Evolutionary conservation across 345 rosid genomes (phyloP), one percentile per base, ranked within the genome.

Genomic region (Bruguiera parviflora): DNA sequence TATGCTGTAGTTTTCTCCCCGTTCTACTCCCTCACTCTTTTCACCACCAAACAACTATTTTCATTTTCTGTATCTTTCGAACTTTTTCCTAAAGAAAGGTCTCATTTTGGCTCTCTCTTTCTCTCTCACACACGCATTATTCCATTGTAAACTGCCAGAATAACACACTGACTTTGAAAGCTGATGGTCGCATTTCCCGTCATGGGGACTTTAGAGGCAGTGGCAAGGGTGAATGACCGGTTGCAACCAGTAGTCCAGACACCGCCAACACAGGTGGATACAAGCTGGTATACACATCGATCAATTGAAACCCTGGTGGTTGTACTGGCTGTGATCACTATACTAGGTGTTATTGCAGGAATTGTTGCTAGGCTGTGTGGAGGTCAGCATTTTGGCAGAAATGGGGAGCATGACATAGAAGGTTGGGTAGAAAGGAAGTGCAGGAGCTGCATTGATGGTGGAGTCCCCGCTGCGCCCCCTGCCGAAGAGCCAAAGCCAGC

Each of bases 391-490:
- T 81, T 84, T 57, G 88, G 83, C 33, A 82, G 81, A 43, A 79
- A 80, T 31, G 90, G 96, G 29, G 96, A 89, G 79, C 78, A 82
- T 53, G 92, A 91, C 77, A 79, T 91, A 2, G 98, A 94, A 83
- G 92, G 97, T 21, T 94, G 97, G 97, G 87, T 91, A 9, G 97
- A 94, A 73, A 83, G 76, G 22, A 88, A 77, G 74, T 91, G 98
- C 64, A 79, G 89, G 66, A 91, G 82, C 73, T 89, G 98, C 85
- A 84, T 94, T 22, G 98, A 94, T 49, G 89, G 90, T 15, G 97
- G 97, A 7, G 46, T 94, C 43, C 78, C 94, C 3, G 24, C 86
- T 4, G 73, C 79, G 0, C 55, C 84, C 5, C 63, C 71, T 3
- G 71, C 82, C 0, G 75, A 77, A 47, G 77, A 73, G 4, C 20